These are phyloP conservation scores for Irpex rosettiformis DNA, from an alignment of 1,284 basidiomycete species.

Conservation along the genomic window DNA sequence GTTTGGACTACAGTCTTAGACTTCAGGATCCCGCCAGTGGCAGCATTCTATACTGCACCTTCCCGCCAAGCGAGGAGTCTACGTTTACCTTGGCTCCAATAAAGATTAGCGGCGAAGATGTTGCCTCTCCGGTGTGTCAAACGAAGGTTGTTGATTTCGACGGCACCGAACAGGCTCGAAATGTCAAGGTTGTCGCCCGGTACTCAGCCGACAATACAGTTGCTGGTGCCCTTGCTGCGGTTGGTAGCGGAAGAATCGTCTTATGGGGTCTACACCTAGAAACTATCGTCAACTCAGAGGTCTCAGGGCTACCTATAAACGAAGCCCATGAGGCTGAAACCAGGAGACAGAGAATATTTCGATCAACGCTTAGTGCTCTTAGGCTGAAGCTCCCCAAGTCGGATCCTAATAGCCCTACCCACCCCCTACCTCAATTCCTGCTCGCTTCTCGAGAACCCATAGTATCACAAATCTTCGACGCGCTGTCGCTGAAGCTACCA, in stretches of 20 bases:
- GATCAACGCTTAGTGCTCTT: slow-evolving; percentile 40
- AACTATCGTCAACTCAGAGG: slow-evolving; percentile 45
- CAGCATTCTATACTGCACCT: slow-evolving; percentile 10
- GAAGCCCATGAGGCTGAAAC: slow-evolving; percentile 35
- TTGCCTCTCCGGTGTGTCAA: not conserved
- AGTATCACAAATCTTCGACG: slow-evolving; percentile 34
- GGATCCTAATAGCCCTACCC: slow-evolving; percentile 16
- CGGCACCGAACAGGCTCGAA: slow-evolving; percentile 25
- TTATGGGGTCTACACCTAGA: slow-evolving; percentile 68
- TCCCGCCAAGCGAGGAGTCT: slow-evolving; percentile 7
- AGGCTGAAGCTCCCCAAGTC: slow-evolving; percentile 42
- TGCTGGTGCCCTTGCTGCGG: slow-evolving; percentile 47
- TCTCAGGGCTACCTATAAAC: slow-evolving; percentile 27
- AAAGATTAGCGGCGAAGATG: slow-evolving; percentile 1
- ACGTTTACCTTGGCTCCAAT: not conserved
- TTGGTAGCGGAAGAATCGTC: slow-evolving; percentile 56
- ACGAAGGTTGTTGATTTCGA: slow-evolving; percentile 36
- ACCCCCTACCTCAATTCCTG: slow-evolving; percentile 54
- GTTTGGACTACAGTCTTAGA: slow-evolving; percentile 13
- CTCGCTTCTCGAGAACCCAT: slow-evolving; percentile 35
- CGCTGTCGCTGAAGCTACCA: slow-evolving; percentile 31
- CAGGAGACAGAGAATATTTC: slow-evolving; percentile 36
- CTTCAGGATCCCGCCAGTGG: slow-evolving; percentile 18
- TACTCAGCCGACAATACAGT: slow-evolving; percentile 28
- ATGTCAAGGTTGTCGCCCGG: slow-evolving; percentile 32